Evolutionary conservation across 2,329 filamentous ascomycete genomes (phyloP).

Genomic region (Alternaria panax): DNA sequence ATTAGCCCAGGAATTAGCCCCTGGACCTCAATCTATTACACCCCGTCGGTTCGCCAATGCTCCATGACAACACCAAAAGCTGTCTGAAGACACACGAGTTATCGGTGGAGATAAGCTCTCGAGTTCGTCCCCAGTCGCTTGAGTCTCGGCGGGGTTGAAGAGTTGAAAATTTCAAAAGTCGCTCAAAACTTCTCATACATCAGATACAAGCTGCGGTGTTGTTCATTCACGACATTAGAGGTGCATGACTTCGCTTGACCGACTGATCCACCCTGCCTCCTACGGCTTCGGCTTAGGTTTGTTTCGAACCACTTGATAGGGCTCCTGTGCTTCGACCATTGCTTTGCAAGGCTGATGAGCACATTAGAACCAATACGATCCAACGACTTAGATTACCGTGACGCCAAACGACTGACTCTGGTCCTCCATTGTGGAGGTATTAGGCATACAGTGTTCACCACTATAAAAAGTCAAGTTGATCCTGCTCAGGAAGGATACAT

Average conservation of each 20-base stretch:
- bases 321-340: neutral
- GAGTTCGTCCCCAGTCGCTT: neutral
- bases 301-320: neutral
- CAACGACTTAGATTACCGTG: neutral
- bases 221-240: neutral
- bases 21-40: conserved; percentile 6
- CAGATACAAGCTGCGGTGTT: neutral
- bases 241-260: neutral
- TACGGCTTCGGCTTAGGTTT: neutral
- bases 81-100: neutral
- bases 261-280: neutral
- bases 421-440: neutral
- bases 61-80: neutral
- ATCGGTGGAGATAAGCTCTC: neutral
- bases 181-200: conserved; percentile 11
- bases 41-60: neutral
- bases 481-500: neutral
- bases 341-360: neutral
- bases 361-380: neutral
- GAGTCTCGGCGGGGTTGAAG: neutral
- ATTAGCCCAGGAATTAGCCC: neutral
- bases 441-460: neutral
- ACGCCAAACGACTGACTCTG: neutral
- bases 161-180: neutral
- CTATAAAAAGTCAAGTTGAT: neutral